Evolutionary conservation across 2,329 filamentous ascomycete genomes (phyloP).

Genomic region (Fusarium sp.): DNA sequence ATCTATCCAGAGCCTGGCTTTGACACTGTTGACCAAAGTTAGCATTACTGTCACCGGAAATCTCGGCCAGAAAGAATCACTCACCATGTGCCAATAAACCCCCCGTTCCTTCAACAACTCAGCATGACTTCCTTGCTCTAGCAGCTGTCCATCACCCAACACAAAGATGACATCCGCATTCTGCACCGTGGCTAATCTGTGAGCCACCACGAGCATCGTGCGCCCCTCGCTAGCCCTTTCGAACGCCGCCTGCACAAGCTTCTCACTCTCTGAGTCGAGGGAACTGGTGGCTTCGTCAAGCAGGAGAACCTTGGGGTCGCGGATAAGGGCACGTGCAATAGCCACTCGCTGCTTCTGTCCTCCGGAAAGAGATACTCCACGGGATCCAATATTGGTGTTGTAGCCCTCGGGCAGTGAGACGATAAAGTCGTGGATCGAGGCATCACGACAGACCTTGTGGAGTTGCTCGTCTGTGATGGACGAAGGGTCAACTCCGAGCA

Average conservation of each 20-base stretch:
- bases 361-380: slow-evolving; percentile 75
- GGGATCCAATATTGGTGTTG: slow-evolving; percentile 74
- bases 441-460: slow-evolving; percentile 67
- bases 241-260: slow-evolving; percentile 75
- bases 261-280: slow-evolving; percentile 72
- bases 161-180: slow-evolving; percentile 86
- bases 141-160: slow-evolving; percentile 71
- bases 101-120: slow-evolving; percentile 65
- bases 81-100: slow-evolving; percentile 70
- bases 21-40: slow-evolving; percentile 60
- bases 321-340: slow-evolving; percentile 76
- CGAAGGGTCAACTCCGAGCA: slow-evolving; percentile 70
- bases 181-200: slow-evolving; percentile 81
- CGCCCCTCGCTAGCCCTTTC: slow-evolving; percentile 70
- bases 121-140: slow-evolving; percentile 65
- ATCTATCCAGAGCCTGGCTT: slow-evolving; percentile 68
- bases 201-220: slow-evolving; percentile 82
- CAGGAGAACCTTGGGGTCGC: slow-evolving; percentile 74
- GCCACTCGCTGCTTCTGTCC: slow-evolving; percentile 79
- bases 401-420: slow-evolving; percentile 75
- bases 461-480: slow-evolving; percentile 64
- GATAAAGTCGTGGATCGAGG: slow-evolving; percentile 79
- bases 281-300: slow-evolving; percentile 81
- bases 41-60: slow-evolving; percentile 23
- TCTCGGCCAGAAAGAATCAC: slow-evolving; percentile 36